Evolutionary conservation across 805 yeast species (phyloP).

Genomic region (Metschnikowia aberdeeniae): DNA sequence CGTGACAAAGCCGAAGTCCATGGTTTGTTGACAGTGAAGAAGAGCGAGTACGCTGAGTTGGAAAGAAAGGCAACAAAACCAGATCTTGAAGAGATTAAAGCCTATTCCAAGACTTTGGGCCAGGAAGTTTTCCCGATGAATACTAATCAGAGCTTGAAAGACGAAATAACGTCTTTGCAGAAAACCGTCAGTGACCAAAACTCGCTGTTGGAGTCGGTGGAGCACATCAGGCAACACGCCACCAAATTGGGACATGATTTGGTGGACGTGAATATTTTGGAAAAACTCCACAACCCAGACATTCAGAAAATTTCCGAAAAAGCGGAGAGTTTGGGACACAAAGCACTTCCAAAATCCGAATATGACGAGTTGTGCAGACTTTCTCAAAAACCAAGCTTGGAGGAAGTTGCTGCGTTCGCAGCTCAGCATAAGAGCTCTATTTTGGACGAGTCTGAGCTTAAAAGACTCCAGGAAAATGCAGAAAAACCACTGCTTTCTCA

Average conservation of each 20-base stretch:
- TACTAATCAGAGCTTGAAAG: constrained; percentile 13
- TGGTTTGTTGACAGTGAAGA: constrained; percentile 7
- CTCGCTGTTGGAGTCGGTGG: constrained; percentile 11
- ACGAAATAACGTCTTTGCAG: not conserved
- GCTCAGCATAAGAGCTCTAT: constrained; percentile 6
- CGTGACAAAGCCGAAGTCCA: not conserved
- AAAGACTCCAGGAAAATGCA: constrained; percentile 7
- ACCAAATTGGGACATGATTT: not conserved
- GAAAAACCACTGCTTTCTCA: constrained; percentile 11
- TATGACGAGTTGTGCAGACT: constrained; percentile 7
- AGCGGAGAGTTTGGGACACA: constrained; percentile 14
- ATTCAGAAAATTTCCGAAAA: constrained; percentile 2
- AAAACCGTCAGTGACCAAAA: constrained; percentile 1
- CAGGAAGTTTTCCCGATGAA: not conserved
- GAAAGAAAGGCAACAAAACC: constrained; percentile 15
- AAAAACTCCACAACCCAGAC: constrained; percentile 8
- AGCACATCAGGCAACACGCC: constrained; percentile 3
- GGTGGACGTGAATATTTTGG: constrained; percentile 10
- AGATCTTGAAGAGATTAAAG: constrained; percentile 3
- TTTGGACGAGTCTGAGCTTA: constrained; percentile 6
- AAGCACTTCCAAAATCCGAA: constrained; percentile 6
- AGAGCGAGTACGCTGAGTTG: constrained; percentile 4
- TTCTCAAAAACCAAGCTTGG: constrained; percentile 14
- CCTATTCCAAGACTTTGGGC: not conserved
- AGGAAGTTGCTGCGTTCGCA: constrained; percentile 9